A percentile compares a stretch with the other conserved stretches of the same genome.
phyloP scores from a whole-genome alignment of 2,329 filamentous ascomycete species.

The Fusarium algeriense region DNA sequence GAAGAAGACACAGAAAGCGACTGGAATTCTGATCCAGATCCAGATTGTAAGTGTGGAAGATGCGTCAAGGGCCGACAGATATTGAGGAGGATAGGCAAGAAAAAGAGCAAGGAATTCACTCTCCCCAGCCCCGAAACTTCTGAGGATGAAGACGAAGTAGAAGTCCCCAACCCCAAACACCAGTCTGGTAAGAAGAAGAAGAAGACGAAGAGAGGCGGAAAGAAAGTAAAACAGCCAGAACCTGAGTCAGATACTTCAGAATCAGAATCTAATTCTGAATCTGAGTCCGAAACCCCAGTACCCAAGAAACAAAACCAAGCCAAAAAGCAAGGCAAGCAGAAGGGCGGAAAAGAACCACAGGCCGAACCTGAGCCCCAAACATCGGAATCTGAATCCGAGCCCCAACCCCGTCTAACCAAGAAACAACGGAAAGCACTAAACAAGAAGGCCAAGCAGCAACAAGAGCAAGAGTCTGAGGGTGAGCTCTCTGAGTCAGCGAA shows the following conservation, averaged over 20 bases:
- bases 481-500: conserved; percentile 32
- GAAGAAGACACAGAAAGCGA: conserved; percentile 43
- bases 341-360: conserved; percentile 12
- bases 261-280: conserved; percentile 38
- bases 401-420: conserved; percentile 32
- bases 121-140: conserved; percentile 26
- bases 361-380: conserved; percentile 28
- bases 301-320: conserved; percentile 29
- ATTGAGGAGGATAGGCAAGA: conserved; percentile 42
- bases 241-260: conserved; percentile 44
- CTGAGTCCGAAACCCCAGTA: conserved; percentile 13
- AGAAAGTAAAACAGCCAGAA: conserved; percentile 41
- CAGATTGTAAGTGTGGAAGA: conserved; percentile 46
- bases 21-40: conserved; percentile 52
- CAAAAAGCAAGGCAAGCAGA: conserved; percentile 37
- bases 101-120: conserved; percentile 20
- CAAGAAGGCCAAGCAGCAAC: conserved; percentile 21
- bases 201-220: conserved; percentile 35
- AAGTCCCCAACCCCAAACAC: conserved; percentile 24
- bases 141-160: conserved; percentile 36
- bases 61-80: conserved; percentile 43
- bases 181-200: conserved; percentile 41
- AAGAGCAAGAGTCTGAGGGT: conserved; percentile 25
- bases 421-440: conserved; percentile 24
- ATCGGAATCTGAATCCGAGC: conserved; percentile 18